A percentile compares a stretch with the other conserved stretches of the same genome.
Conservation (phyloP, 495 filamentous ascomycete species). For the Penicillium angulare region DNA sequence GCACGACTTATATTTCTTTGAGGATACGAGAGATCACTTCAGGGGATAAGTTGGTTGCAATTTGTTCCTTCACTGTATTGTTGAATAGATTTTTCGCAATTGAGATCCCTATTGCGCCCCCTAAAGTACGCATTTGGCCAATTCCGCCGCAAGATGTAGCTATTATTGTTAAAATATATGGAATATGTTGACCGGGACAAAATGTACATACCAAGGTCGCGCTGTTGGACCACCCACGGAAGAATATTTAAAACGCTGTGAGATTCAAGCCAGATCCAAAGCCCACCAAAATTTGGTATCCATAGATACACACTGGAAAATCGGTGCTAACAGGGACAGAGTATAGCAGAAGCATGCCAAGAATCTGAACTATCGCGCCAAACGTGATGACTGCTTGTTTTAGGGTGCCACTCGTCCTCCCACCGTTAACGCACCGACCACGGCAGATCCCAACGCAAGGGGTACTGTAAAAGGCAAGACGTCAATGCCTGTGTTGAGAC, state of each 20-base stretch:
- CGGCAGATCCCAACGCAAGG: background rate
- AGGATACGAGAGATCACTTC: background rate
- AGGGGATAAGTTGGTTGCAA: background rate
- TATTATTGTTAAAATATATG: background rate
- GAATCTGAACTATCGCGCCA: background rate
- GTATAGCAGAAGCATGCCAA: background rate
- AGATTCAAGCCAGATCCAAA: background rate
- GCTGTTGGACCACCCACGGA: background rate
- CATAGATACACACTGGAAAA: background rate
- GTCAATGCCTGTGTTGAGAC: background rate
- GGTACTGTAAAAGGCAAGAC: slow-evolving; percentile 1
- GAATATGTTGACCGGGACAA: background rate
- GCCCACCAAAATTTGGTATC: background rate
- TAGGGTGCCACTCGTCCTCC: background rate
- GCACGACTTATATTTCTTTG: background rate
- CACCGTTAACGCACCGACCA: background rate
- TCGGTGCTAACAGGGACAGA: background rate
- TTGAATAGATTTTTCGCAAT: slow-evolving; percentile 1
- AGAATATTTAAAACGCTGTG: background rate
- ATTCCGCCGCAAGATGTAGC: background rate
- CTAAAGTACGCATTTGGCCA: background rate
- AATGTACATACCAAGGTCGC: background rate
- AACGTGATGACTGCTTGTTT: background rate
- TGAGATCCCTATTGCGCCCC: background rate
- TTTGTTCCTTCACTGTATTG: background rate